Percentiles rank a stretch among this genome's conserved stretches.
Conservation (phyloP, 2,329 filamentous ascomycete species). For the Xylariaceae sp. region DNA sequence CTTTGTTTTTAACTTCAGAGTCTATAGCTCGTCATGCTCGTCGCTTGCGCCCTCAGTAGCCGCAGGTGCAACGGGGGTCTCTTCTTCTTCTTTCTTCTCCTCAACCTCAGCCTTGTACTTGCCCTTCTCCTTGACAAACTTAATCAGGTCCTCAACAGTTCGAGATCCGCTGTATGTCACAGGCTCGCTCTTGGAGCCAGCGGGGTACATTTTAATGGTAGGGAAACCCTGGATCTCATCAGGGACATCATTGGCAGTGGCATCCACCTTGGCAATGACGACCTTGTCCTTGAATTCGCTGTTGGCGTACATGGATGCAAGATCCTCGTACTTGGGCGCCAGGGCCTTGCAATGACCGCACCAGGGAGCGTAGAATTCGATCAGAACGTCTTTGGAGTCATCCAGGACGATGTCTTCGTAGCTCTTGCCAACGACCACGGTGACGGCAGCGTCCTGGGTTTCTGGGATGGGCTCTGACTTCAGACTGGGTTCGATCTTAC, state of each 20-base stretch:
- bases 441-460: constrained; percentile 84
- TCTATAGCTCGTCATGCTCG: constrained; percentile 75
- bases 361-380: constrained; percentile 99
- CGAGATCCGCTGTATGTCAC: constrained; percentile 85
- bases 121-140: constrained; percentile 93
- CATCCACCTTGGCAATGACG: constrained; percentile 95
- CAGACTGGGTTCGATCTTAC: constrained; percentile 92
- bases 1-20: constrained; percentile 10
- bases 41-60: constrained; percentile 44
- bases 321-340: constrained; percentile 93
- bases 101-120: constrained; percentile 74
- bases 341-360: constrained; percentile 99
- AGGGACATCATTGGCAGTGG: constrained; percentile 91
- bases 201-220: constrained; percentile 96
- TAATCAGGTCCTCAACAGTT: constrained; percentile 84
- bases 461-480: constrained; percentile 98
- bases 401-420: constrained; percentile 91
- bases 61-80: constrained; percentile 47
- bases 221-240: constrained; percentile 98
- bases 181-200: constrained; percentile 79
- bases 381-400: constrained; percentile 90
- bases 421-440: constrained; percentile 85
- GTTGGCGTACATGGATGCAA: constrained; percentile 72
- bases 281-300: constrained; percentile 79
- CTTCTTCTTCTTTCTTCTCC: constrained; percentile 51